Percentiles rank a stretch among this genome's conserved stretches.
Evolutionary conservation across 352 stramenopile species (phyloP).

Genomic region (Pythium insidiosum): DNA sequence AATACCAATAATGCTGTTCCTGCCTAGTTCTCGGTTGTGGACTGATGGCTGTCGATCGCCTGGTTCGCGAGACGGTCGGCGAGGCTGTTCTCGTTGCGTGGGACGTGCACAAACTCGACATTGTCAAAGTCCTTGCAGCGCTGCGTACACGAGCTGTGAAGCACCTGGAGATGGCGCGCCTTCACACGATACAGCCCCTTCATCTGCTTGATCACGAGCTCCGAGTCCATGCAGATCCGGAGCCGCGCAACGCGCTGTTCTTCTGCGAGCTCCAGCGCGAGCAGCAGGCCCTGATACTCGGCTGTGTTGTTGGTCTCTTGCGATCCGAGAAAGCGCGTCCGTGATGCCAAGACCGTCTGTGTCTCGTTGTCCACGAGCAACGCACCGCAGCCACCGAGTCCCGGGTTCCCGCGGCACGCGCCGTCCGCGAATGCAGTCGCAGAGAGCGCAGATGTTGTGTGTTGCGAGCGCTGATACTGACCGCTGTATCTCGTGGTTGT

Average conservation of each 20-base stretch:
- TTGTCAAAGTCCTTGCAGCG: conserved; percentile 20
- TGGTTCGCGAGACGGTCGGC: conserved; percentile 63
- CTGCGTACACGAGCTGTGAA: conserved; percentile 33
- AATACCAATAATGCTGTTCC: no score
- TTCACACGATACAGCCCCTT: conserved; percentile 64
- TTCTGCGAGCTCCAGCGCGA: conserved; percentile 49
- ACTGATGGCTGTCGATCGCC: conserved; percentile 31
- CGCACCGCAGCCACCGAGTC: conserved; percentile 47
- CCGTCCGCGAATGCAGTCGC: conserved; percentile 65
- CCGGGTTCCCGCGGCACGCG: conserved; percentile 65
- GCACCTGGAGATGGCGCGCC: conserved; percentile 31
- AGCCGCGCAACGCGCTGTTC: conserved; percentile 23
- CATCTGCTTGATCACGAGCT: conserved; percentile 76
- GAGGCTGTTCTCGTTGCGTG: conserved; percentile 33
- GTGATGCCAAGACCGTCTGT: conserved; percentile 30
- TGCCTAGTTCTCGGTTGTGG: no score
- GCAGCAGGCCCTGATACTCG: conserved; percentile 57
- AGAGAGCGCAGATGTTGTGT: no score
- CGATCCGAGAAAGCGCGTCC: conserved; percentile 41
- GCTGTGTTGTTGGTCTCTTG: conserved; percentile 64
- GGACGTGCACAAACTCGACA: conserved; percentile 45
- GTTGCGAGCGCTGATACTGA: no score
- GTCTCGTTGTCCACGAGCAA: conserved; percentile 35
- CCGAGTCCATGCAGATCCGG: conserved; percentile 69
- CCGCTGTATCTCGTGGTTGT: no score